Base-by-base conservation (phyloP, 176 grass and related monocot species). In the Tillandsia leiboldiana region DNA sequence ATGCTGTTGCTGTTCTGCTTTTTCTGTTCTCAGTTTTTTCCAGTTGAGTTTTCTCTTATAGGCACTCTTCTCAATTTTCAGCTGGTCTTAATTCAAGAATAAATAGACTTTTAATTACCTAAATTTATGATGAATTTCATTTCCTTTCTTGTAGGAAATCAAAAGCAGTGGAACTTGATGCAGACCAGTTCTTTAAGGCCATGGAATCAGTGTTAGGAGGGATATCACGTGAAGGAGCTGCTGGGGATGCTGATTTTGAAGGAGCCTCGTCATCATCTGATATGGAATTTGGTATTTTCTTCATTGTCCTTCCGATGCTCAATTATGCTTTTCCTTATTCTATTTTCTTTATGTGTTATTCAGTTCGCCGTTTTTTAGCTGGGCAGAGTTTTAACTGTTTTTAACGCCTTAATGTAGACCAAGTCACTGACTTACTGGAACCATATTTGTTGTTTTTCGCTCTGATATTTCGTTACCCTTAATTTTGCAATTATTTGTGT, bases 131-230 rank as follows among this genome's bases (percentile, higher is more conserved):
- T 10, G 63, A 26, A 50, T 84, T 65, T 77, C 70, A 8, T 81
- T 71, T 66, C 48, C 73, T 72, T 63, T 72, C 10, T 42, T 81
- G 70, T 67, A 92, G 84, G 70, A 86, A 85, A 20, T 85, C 71
- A 68, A 69, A 87, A 72, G 61, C 82, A 18, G 93, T 97, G 50
- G 79, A 97, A 80, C 79, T 97, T 74, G 89, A 97, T 89, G 84
- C 86, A 53, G 83, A 87, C 51, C 86, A 92, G 70, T 97, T 97
- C 66, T 85, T 92, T 66, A 92, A 97, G 77, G 84, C 87, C 47
- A 90, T 97, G 86, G 82, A 87, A 67, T 97, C 89, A 3, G 82
- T 87, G 42, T 64, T 87, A 48, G 83, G 81, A 68, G 73, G 70
- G 22, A 48, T 11, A 51, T 80, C 89, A 77, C 50, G 48, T 50